These are phyloP conservation scores for Citrus australasica DNA, from an alignment of 345 rosid genomes.

Conservation along the genomic window DNA sequence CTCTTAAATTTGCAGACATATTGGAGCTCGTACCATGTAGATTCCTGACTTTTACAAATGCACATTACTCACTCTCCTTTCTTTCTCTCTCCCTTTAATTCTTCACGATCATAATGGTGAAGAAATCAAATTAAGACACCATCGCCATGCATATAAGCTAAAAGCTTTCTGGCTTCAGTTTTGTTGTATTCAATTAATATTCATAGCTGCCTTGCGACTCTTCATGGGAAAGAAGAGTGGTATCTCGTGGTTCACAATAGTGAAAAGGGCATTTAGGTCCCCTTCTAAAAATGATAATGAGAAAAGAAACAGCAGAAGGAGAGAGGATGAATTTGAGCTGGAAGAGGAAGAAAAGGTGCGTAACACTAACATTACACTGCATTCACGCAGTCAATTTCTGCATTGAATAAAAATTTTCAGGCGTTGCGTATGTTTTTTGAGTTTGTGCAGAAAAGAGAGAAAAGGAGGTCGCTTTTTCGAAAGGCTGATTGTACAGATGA, in stretches of 20 bases:
- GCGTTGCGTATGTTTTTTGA: background rate
- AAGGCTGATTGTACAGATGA: conserved; percentile 33
- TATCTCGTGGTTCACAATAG: conserved; percentile 71
- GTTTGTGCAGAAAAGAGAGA: conserved; percentile 59
- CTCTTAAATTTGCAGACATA: conserved; percentile 6
- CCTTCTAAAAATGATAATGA: conserved; percentile 52
- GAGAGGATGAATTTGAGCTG: conserved; percentile 36
- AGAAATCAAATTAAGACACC: background rate
- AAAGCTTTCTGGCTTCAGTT: background rate
- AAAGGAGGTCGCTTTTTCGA: conserved; percentile 74
- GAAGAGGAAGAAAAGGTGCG: conserved; percentile 74
- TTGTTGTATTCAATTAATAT: no score
- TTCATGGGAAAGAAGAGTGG: conserved; percentile 70
- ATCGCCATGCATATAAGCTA: background rate
- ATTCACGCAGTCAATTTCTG: background rate
- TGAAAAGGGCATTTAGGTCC: conserved; percentile 84
- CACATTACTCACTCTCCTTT: background rate
- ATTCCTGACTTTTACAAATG: conserved; percentile 21
- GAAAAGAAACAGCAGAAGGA: conserved; percentile 42
- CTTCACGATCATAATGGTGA: background rate
- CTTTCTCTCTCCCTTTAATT: background rate
- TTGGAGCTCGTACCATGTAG: conserved; percentile 24
- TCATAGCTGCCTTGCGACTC: background rate
- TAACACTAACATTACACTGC: conserved; percentile 5
- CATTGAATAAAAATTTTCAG: background rate